Percentiles rank a stretch among this genome's conserved stretches.
phyloP scores from a whole-genome alignment of 352 stramenopile genomes.

The Globisporangium acanthophoron region DNA sequence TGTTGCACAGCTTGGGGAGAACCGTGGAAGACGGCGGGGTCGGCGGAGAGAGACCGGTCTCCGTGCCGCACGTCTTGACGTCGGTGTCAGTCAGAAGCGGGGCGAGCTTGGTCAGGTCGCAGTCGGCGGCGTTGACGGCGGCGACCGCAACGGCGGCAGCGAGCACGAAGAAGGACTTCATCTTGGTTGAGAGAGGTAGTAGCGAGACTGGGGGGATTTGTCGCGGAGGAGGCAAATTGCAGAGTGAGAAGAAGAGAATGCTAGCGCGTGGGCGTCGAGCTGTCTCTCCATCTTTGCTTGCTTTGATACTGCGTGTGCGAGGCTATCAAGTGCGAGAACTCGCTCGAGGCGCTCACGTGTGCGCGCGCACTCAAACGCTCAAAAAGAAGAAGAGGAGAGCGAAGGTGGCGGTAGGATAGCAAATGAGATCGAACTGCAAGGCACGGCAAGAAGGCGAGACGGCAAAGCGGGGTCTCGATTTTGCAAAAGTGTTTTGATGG shows the following conservation, averaged over 20 bases:
- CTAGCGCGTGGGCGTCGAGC: no score
- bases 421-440: not conserved
- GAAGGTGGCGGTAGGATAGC: not conserved
- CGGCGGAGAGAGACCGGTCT: not conserved
- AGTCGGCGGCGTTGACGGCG: not conserved
- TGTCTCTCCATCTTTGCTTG: not conserved
- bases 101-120: not conserved
- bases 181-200: not conserved
- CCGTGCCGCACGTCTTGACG: not conserved
- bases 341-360: not conserved
- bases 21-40: not conserved
- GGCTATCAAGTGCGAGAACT: not conserved
- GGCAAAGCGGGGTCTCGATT: not conserved
- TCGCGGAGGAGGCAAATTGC: constrained; percentile 30
- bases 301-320: not conserved
- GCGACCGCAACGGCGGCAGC: constrained; percentile 2
- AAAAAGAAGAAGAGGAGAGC: not conserved
- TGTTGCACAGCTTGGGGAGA: not conserved
- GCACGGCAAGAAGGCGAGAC: no score
- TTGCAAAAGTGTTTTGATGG: no score
- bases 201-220: constrained; percentile 14
- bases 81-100: not conserved
- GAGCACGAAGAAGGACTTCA: constrained; percentile 13
- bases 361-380: not conserved
- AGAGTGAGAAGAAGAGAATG: constrained; percentile 14